These are phyloP conservation scores for Leccinum solheimii DNA, from an alignment of 1,284 basidiomycete genomes.

Conservation along the genomic window DNA sequence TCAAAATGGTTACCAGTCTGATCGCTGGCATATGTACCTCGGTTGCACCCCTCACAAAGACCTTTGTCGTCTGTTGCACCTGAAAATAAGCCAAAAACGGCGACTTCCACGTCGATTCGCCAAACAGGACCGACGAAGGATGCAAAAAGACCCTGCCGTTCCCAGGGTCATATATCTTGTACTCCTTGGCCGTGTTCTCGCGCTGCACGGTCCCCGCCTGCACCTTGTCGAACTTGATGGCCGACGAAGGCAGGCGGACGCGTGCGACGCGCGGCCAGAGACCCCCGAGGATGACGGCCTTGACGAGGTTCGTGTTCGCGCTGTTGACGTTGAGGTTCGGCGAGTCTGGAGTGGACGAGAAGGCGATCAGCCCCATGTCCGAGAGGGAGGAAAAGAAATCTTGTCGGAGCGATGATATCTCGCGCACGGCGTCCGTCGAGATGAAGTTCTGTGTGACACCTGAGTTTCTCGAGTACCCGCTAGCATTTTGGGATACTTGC, in stretches of 20 bases:
- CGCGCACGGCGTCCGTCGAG: conserved; percentile 72
- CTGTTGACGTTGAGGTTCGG: conserved; percentile 60
- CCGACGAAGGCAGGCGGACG: conserved; percentile 70
- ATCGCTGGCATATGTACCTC: conserved; percentile 53
- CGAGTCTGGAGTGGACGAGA: conserved; percentile 44
- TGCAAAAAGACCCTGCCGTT: conserved; percentile 76
- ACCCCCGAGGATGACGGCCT: conserved; percentile 80
- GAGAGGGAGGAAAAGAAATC: conserved; percentile 77
- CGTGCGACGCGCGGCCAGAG: conserved; percentile 80
- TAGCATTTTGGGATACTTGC: conserved; percentile 39
- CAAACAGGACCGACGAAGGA: conserved; percentile 83
- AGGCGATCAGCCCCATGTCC: conserved; percentile 71
- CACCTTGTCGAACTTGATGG: conserved; percentile 81
- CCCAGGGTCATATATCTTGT: conserved; percentile 71
- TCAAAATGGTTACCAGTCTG: background rate
- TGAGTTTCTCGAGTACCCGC: background rate
- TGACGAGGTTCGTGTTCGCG: conserved; percentile 70
- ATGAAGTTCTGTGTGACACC: conserved; percentile 85
- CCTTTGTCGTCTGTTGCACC: conserved; percentile 82
- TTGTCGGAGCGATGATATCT: conserved; percentile 75
- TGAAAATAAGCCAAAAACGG: conserved; percentile 84
- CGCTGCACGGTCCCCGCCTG: conserved; percentile 79
- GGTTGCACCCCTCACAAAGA: conserved; percentile 86
- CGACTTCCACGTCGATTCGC: conserved; percentile 69
- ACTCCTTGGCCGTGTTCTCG: conserved; percentile 81